phyloP scores from a whole-genome alignment of 1,284 basidiomycete genomes.

The Leccinum griseonigrum region DNA sequence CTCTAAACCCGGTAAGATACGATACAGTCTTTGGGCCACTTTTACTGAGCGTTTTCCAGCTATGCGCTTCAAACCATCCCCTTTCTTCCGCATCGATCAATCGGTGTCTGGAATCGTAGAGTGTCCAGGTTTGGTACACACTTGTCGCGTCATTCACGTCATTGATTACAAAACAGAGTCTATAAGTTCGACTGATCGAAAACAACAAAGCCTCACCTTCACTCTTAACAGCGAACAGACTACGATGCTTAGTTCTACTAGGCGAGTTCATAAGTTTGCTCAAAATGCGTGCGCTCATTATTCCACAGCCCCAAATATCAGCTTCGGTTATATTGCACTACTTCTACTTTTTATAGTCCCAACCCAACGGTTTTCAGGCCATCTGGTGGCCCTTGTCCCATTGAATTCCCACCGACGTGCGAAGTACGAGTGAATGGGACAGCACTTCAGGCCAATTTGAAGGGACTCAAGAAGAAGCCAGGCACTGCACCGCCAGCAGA shows the following conservation, averaged over 20 bases:
- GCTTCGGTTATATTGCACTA: constrained; percentile 90
- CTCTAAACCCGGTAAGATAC: constrained; percentile 30
- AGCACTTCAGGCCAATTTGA: constrained; percentile 73
- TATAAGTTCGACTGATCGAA: constrained; percentile 69
- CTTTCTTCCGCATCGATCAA: constrained; percentile 72
- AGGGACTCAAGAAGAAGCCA: constrained; percentile 95
- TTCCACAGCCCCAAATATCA: constrained; percentile 64
- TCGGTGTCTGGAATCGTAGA: constrained; percentile 60
- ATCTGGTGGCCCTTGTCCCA: constrained; percentile 55
- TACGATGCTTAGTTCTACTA: constrained; percentile 53
- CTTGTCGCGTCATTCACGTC: constrained; percentile 1
- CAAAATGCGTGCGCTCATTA: constrained; percentile 12
- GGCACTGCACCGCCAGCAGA: constrained; percentile 93
- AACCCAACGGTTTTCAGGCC: constrained; percentile 51
- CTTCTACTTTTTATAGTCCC: constrained; percentile 74
- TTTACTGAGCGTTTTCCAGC: constrained; percentile 36
- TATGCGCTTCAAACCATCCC: constrained; percentile 77
- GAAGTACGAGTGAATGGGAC: constrained; percentile 85
- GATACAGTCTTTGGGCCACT: background rate
- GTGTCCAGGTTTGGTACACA: constrained; percentile 60
- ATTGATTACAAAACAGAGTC: constrained; percentile 58
- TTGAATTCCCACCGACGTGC: constrained; percentile 91
- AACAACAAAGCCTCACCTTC: constrained; percentile 60
- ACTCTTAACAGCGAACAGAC: constrained; percentile 62
- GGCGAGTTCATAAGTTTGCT: constrained; percentile 35